Base-by-base conservation (phyloP, 2,329 filamentous ascomycete genomes). In the Beauveria sp. region DNA sequence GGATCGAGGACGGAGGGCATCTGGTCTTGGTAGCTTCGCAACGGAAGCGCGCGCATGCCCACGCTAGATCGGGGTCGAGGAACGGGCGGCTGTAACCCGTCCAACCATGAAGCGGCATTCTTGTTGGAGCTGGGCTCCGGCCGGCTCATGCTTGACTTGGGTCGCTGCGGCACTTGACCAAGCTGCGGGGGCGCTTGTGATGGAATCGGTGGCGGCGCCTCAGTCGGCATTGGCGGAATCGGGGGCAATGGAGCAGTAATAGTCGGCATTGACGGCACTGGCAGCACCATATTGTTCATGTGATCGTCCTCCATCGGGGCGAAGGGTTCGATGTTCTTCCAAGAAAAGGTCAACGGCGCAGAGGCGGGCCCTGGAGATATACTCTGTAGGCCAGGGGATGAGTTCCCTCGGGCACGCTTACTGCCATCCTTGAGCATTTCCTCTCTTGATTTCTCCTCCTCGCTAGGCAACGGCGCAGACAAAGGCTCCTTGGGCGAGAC, bases 291-390 rank as follows among this genome's bases (percentile, higher is more conserved):
- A 10, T 58, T 20, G n/a, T 24, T n/a, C 18, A 6, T 28, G 31
- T 10, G 1, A 22, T 48, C 12, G 24, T 42, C 42, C 12, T 40
- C 43, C 40, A 28, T 48, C 14, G 40, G 28, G 16, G 63, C 46
- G 45, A 60, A 60, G 5, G 56, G 56, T 31, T 60, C 56, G 18
- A 52, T 26, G 22, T 81, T 77, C 9, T 77, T 76, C 84, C 85
- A 88, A 1, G 82, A 81, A 61, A 85, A 83, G 58, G 77, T 85
- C 9, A 85, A 84, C 1, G 87, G 87, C 2, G 87, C 87, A 2
- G 87, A 89, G 0, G 86, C 87, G 12, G 87, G 86, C 0, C 86
- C 86, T 0, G 85, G 82, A 1, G 83, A 83, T 22, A 86, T 78
- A 3, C 78, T 71, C 43, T 81, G 79, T 9, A 75, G 68, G 34